phyloP scores from a whole-genome alignment of 495 filamentous ascomycete genomes.

The Podospora sp. region DNA sequence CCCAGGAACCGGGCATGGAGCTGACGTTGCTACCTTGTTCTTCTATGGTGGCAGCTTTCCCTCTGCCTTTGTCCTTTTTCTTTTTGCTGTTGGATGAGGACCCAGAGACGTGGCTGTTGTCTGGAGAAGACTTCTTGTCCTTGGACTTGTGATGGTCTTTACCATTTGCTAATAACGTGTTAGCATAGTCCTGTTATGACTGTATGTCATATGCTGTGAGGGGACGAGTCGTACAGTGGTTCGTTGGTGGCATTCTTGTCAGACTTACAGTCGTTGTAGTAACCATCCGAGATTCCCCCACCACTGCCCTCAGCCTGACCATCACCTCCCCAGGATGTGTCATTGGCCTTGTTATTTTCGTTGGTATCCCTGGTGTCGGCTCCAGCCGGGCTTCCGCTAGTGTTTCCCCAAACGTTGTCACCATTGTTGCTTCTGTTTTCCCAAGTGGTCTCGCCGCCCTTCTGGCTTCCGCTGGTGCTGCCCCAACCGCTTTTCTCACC shows the following conservation, averaged over 20 bases:
- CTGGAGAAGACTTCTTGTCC: background rate
- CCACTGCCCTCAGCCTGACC: background rate
- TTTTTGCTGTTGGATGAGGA: background rate
- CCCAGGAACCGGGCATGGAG: background rate
- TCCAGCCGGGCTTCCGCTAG: background rate
- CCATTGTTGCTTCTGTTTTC: background rate
- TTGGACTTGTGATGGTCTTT: background rate
- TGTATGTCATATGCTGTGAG: background rate
- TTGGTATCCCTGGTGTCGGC: too few relatives aligned
- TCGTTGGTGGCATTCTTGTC: too few relatives aligned
- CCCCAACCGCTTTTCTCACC: background rate
- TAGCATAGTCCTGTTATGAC: background rate
- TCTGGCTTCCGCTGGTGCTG: background rate
- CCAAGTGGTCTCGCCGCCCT: background rate
- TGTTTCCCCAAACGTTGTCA: background rate
- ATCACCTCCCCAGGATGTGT: too few relatives aligned
- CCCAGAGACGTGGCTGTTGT: background rate
- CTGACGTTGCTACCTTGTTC: background rate
- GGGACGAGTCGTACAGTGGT: background rate
- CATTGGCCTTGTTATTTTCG: too few relatives aligned
- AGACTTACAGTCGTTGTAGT: too few relatives aligned
- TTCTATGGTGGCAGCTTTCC: background rate
- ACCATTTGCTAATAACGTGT: background rate
- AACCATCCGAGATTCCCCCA: background rate
- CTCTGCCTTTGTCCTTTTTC: background rate